Percentiles rank a stretch among this genome's conserved stretches.
Evolutionary conservation across 768 basidiomycete species (phyloP).

Genomic region (Leucocoprinus sp.): DNA sequence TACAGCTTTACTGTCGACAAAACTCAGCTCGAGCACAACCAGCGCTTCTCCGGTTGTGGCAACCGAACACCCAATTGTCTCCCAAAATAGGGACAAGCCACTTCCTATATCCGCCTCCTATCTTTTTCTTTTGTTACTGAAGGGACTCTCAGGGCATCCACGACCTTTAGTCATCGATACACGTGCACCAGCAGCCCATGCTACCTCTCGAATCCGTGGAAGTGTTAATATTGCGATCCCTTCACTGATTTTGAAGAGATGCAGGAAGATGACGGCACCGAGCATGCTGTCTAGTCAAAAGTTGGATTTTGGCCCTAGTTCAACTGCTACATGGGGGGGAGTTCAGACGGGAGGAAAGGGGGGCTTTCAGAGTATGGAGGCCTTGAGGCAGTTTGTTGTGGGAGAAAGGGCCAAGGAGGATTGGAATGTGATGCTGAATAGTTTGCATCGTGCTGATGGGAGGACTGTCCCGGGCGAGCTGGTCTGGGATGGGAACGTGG

Average conservation of each 20-base stretch:
- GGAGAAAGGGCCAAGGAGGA: slow-evolving; percentile 62
- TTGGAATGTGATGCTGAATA: slow-evolving; percentile 33
- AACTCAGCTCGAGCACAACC: background rate
- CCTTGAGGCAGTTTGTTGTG: slow-evolving; percentile 74
- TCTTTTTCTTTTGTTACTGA: too few relatives aligned
- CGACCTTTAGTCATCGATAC: slow-evolving; percentile 79
- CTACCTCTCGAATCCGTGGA: slow-evolving; percentile 53
- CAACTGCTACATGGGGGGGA: background rate
- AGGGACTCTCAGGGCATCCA: slow-evolving; percentile 12
- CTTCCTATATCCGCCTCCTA: slow-evolving; percentile 12
- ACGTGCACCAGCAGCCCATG: slow-evolving; percentile 59
- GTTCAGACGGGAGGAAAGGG: slow-evolving; percentile 26
- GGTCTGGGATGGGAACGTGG: slow-evolving; percentile 68
- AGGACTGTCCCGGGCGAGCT: slow-evolving; percentile 19
- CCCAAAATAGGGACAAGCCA: background rate
- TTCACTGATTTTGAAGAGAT: slow-evolving; percentile 83
- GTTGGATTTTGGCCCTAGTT: background rate
- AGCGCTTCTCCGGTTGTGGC: slow-evolving; percentile 6
- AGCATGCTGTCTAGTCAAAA: background rate
- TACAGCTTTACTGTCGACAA: slow-evolving; percentile 1
- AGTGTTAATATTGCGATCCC: slow-evolving; percentile 86
- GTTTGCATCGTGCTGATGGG: slow-evolving; percentile 16
- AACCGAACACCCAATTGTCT: background rate
- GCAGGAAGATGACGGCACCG: slow-evolving; percentile 43
- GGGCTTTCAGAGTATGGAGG: slow-evolving; percentile 56